phyloP scores from a whole-genome alignment of 2,329 filamentous ascomycete species.

The Lachnellula occidentalis region DNA sequence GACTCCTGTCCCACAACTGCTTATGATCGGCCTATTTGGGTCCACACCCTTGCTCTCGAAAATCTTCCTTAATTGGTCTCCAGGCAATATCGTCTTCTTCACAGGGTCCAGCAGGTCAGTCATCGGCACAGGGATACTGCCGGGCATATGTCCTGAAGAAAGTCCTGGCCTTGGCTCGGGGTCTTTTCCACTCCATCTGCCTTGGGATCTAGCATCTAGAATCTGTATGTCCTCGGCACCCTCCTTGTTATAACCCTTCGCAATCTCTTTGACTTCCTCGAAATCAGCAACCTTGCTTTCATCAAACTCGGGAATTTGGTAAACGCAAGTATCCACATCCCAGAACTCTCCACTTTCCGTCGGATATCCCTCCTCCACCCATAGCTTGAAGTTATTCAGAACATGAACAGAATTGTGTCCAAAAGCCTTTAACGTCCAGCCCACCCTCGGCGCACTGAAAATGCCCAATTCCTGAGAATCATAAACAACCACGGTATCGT shows the following conservation, averaged over 20 bases:
- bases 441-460: constrained; percentile 88
- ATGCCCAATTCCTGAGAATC: constrained; percentile 88
- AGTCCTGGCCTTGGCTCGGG: constrained; percentile 84
- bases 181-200: constrained; percentile 75
- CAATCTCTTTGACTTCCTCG: constrained; percentile 75
- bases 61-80: constrained; percentile 65
- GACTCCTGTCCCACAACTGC: constrained; percentile 87
- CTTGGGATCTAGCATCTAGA: constrained; percentile 75
- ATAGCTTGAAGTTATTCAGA: constrained; percentile 93
- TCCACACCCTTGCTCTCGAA: constrained; percentile 79
- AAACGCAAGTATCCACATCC: constrained; percentile 58
- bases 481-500: constrained; percentile 91
- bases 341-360: constrained; percentile 74
- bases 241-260: constrained; percentile 72
- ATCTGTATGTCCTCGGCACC: constrained; percentile 80
- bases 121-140: constrained; percentile 78
- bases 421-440: constrained; percentile 88
- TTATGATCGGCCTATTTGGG: constrained; percentile 73
- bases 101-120: constrained; percentile 72
- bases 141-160: constrained; percentile 86
- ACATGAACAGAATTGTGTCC: constrained; percentile 85
- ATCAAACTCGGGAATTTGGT: constrained; percentile 56
- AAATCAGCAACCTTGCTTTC: constrained; percentile 67
- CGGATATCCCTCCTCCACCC: constrained; percentile 77
- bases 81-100: constrained; percentile 73